phyloP scores from a whole-genome alignment of 805 yeast genomes.

The Ogataea methanolica region DNA sequence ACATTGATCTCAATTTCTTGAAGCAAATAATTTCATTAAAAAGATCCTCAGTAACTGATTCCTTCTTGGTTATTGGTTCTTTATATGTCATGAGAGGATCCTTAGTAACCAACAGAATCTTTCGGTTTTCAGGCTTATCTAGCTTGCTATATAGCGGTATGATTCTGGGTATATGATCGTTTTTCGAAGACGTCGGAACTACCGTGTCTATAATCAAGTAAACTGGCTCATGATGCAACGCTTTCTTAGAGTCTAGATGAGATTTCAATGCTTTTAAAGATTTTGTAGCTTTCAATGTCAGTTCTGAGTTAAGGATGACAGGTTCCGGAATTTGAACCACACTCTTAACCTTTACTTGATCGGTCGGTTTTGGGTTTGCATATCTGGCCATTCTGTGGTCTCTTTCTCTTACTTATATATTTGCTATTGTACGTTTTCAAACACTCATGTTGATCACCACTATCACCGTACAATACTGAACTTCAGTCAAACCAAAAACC shows the following conservation, averaged over 20 bases:
- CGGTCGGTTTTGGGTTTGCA: background rate
- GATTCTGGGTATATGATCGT: conserved; percentile 53
- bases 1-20: conserved; percentile 47
- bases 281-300: conserved; percentile 15
- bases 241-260: conserved; percentile 23
- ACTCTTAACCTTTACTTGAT: background rate
- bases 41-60: conserved; percentile 52
- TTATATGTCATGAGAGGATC: conserved; percentile 64
- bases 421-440: too few species aligned
- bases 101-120: conserved; percentile 62
- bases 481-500: too few species aligned
- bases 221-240: conserved; percentile 29
- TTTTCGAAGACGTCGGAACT: conserved; percentile 37
- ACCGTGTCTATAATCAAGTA: conserved; percentile 45
- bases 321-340: background rate
- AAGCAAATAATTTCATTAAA: conserved; percentile 60
- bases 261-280: conserved; percentile 29
- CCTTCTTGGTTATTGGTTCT: conserved; percentile 41
- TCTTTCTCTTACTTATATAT: too few species aligned
- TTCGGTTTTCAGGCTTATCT: conserved; percentile 42
- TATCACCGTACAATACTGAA: too few species aligned
- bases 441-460: too few species aligned
- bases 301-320: conserved; percentile 9
- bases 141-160: conserved; percentile 53
- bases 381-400: background rate